Evolutionary conservation across 345 rosid genomes (phyloP).

Genomic region (Eutrema heterophyllum): DNA sequence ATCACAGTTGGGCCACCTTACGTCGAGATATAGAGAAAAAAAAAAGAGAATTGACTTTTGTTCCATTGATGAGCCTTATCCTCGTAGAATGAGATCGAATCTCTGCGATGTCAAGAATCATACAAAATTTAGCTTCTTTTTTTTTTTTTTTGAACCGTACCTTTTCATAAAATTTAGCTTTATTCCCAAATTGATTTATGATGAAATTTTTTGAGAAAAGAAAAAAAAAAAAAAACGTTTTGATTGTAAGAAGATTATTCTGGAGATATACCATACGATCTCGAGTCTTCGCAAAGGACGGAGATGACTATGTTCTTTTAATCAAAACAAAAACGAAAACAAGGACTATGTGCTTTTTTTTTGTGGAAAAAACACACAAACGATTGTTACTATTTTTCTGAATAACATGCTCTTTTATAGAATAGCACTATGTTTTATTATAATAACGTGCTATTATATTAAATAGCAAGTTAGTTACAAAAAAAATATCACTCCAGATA

Average conservation of each 20-base stretch:
- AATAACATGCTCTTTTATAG: too few relatives aligned
- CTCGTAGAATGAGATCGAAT: conserved; percentile 12
- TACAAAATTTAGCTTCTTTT: not conserved
- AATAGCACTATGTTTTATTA: too few relatives aligned
- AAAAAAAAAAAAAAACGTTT: too few relatives aligned
- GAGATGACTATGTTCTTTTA: not conserved
- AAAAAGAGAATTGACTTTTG: not conserved
- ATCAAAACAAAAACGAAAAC: too few relatives aligned
- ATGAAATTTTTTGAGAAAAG: too few relatives aligned
- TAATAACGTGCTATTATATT: too few relatives aligned
- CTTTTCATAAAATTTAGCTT: conserved; percentile 2
- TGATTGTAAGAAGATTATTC: conserved; percentile 3
- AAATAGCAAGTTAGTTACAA: too few relatives aligned
- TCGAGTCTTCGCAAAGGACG: conserved; percentile 15
- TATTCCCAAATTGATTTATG: conserved; percentile 6
- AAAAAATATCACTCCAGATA: too few relatives aligned
- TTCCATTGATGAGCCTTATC: conserved; percentile 4
- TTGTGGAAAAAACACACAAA: too few relatives aligned
- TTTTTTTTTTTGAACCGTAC: too few relatives aligned
- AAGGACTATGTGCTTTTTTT: too few relatives aligned
- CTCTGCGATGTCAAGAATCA: conserved; percentile 17
- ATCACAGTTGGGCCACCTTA: conserved; percentile 11
- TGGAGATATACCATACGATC: conserved; percentile 17
- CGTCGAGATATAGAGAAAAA: not conserved
- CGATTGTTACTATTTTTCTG: too few relatives aligned